Evolutionary conservation across 805 yeast species (phyloP).

Genomic region (Candida tibetensis): DNA sequence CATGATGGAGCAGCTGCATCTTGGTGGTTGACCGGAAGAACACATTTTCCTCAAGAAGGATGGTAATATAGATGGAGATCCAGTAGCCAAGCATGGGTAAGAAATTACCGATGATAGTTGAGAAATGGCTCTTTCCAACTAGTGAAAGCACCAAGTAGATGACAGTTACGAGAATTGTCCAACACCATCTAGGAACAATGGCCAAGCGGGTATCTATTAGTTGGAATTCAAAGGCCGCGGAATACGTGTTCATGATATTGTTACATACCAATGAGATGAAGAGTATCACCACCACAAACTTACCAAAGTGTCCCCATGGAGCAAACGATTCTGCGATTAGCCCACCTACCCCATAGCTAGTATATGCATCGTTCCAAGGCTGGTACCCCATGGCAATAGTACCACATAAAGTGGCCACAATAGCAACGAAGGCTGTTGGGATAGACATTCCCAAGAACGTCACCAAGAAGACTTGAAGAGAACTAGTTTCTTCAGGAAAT

Average conservation of each 20-base stretch:
- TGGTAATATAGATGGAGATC: slow-evolving; percentile 76
- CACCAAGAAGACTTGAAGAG: slow-evolving; percentile 23
- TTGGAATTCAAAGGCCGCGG: slow-evolving; percentile 79
- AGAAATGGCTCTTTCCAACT: slow-evolving; percentile 71
- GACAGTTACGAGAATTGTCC: slow-evolving; percentile 62
- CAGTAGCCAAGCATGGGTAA: slow-evolving; percentile 91
- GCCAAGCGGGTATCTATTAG: slow-evolving; percentile 53
- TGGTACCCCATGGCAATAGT: slow-evolving; percentile 57
- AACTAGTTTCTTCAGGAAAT: slow-evolving; percentile 29
- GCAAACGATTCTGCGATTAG: slow-evolving; percentile 59
- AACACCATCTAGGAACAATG: slow-evolving; percentile 72
- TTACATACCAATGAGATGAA: slow-evolving; percentile 77
- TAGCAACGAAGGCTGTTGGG: slow-evolving; percentile 76
- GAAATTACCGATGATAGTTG: slow-evolving; percentile 73
- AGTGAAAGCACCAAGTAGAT: slow-evolving; percentile 68
- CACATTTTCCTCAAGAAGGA: slow-evolving; percentile 68
- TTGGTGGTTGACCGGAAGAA: slow-evolving; percentile 49
- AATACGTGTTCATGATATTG: slow-evolving; percentile 76
- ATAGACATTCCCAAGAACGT: slow-evolving; percentile 23
- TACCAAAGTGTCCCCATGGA: slow-evolving; percentile 79
- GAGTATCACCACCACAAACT: slow-evolving; percentile 65
- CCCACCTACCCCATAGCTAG: slow-evolving; percentile 69
- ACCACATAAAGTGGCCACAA: slow-evolving; percentile 69
- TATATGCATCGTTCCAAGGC: slow-evolving; percentile 59
- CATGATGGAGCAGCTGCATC: slow-evolving; percentile 6